A percentile compares a stretch with the other conserved stretches of the same genome.
Conservation (phyloP, 345 rosid species). For the Eutrema yunnanense region DNA sequence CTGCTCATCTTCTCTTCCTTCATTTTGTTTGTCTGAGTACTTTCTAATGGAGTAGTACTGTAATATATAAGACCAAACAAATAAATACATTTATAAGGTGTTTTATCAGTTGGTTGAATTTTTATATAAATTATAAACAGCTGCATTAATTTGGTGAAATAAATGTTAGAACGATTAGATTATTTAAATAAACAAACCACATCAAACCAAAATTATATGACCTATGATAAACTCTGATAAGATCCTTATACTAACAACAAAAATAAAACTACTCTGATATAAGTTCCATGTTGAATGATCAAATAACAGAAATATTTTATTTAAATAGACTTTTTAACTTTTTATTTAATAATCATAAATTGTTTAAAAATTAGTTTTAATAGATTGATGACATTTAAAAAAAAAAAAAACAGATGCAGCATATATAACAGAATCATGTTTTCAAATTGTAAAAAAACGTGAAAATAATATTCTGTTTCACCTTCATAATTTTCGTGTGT, state of each 20-base stretch:
- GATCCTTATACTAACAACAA: not conserved
- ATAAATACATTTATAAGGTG: not conserved
- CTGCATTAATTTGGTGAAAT: not conserved
- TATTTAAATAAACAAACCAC: not conserved
- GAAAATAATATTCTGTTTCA: not conserved
- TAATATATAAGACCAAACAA: not conserved
- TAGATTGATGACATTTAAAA: not conserved
- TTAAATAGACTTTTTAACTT: not conserved
- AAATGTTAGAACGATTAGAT: not conserved
- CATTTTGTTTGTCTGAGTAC: constrained; percentile 1
- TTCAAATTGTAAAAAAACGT: not conserved
- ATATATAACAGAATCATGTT: not conserved
- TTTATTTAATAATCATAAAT: not conserved
- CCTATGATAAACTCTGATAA: not conserved
- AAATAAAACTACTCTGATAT: not conserved
- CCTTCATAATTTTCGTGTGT: not conserved
- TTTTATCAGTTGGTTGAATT: not conserved
- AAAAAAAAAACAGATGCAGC: not conserved
- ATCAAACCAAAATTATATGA: not conserved
- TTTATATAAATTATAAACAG: not conserved
- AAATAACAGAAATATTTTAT: not conserved
- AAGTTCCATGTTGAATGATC: not conserved
- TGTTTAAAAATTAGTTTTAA: too few species aligned
- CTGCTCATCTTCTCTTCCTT: not conserved
- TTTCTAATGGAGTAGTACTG: constrained; percentile 60